These are phyloP conservation scores for Colletotrichum orchidophilum DNA, from an alignment of 2,329 filamentous ascomycete genomes.

Conservation along the genomic window DNA sequence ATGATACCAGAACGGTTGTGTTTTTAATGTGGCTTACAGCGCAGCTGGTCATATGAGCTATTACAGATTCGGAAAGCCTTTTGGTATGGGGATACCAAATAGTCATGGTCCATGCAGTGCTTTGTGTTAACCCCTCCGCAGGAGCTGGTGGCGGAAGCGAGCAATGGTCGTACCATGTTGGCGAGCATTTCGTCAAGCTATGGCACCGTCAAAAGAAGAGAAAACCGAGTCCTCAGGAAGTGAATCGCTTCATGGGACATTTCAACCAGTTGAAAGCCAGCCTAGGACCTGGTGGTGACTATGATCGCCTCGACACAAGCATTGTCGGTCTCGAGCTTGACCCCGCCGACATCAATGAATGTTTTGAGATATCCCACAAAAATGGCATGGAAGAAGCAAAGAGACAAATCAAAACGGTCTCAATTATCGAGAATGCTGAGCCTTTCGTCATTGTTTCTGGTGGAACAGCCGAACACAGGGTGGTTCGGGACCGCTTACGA, in stretches of 20 bases:
- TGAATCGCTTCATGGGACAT: neutral
- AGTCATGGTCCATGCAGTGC: no score
- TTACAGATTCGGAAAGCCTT: neutral
- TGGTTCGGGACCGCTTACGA: neutral
- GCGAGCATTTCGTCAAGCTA: neutral
- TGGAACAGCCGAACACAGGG: neutral
- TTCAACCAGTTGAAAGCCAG: neutral
- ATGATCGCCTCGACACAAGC: no score
- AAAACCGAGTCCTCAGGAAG: neutral
- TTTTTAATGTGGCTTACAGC: neutral
- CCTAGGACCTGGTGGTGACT: no score
- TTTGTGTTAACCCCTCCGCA: neutral
- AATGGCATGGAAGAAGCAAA: neutral
- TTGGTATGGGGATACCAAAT: no score
- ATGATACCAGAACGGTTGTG: slow-evolving; percentile 3
- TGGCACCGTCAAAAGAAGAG: neutral
- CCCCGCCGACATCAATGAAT: neutral
- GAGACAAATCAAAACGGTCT: neutral
- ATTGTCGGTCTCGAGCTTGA: no score
- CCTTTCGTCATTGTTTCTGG: neutral
- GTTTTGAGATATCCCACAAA: neutral
- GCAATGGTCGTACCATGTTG: neutral
- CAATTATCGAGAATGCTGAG: neutral
- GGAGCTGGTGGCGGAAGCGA: neutral
- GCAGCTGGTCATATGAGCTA: neutral